Percentiles rank a stretch among this genome's conserved stretches.
These are phyloP conservation scores for Phytophthora tentaculata DNA, from an alignment of 352 stramenopile species.

Conservation along the genomic window DNA sequence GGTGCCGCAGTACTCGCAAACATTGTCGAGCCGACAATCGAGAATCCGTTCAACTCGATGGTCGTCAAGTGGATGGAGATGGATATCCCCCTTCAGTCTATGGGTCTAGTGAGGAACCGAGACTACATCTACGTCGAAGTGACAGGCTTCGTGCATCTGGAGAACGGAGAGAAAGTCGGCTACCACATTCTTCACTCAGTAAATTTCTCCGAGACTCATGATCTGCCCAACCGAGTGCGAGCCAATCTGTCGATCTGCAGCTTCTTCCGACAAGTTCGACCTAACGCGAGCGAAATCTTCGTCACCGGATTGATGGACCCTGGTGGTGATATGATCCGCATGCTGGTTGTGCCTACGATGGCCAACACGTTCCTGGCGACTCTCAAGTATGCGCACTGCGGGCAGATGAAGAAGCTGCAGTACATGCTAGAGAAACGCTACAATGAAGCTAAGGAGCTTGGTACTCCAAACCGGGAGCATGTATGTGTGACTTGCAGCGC, in stretches of 20 bases:
- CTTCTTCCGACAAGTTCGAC: constrained; percentile 52
- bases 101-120: constrained; percentile 37
- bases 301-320: constrained; percentile 43
- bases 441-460: constrained; percentile 32
- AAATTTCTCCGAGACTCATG: constrained; percentile 38
- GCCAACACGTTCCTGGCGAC: constrained; percentile 31
- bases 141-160: constrained; percentile 25
- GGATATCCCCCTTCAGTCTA: constrained; percentile 53
- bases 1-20: constrained; percentile 59
- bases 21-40: constrained; percentile 48
- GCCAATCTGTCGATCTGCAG: constrained; percentile 46
- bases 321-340: constrained; percentile 39
- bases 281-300: constrained; percentile 56
- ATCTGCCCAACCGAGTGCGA: constrained; percentile 55
- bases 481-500: constrained; percentile 39
- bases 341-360: constrained; percentile 32
- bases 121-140: constrained; percentile 49
- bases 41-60: constrained; percentile 42
- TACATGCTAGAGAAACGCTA: constrained; percentile 47
- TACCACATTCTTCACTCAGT: constrained; percentile 49
- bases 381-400: constrained; percentile 40
- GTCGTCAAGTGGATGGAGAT: constrained; percentile 53
- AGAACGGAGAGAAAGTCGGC: constrained; percentile 37
- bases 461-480: constrained; percentile 21
- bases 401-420: constrained; percentile 48